Evolutionary conservation across 2,329 filamentous ascomycete species (phyloP).

Genomic region (Orbilia brochopaga): DNA sequence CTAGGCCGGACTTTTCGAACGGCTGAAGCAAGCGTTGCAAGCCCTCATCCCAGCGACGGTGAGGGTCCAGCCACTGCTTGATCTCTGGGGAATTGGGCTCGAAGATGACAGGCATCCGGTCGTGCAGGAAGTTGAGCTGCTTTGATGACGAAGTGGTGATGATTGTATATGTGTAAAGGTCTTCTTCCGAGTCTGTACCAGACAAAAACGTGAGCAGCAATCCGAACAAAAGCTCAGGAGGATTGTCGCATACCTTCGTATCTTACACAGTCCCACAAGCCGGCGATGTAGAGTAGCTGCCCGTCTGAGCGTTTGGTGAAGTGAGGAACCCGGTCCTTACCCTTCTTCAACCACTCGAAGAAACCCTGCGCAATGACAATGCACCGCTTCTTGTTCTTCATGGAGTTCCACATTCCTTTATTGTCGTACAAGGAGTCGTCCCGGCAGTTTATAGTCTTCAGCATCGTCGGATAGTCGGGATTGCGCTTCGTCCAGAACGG

Average conservation of each 20-base stretch:
- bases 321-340: constrained; percentile 79
- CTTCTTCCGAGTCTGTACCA: constrained; percentile 66
- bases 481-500: constrained; percentile 91
- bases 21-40: constrained; percentile 81
- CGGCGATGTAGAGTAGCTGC: constrained; percentile 84
- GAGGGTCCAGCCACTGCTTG: constrained; percentile 72
- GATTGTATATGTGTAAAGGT: constrained; percentile 86
- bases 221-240: neutral
- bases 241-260: constrained; percentile 68
- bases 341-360: constrained; percentile 91
- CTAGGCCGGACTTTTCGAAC: constrained; percentile 73
- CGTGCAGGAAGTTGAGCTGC: constrained; percentile 84
- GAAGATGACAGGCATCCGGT: constrained; percentile 93
- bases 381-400: constrained; percentile 89
- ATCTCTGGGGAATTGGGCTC: constrained; percentile 75
- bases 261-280: constrained; percentile 85
- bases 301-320: constrained; percentile 83
- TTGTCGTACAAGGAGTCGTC: constrained; percentile 80
- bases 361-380: constrained; percentile 89
- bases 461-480: constrained; percentile 75
- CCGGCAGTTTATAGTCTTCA: constrained; percentile 94
- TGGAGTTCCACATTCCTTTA: constrained; percentile 85
- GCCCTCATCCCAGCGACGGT: constrained; percentile 74
- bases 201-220: neutral
- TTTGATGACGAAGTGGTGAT: constrained; percentile 88